These are phyloP conservation scores for Aspergillus nomiae DNA, from an alignment of 2,329 filamentous ascomycete species.

Conservation along the genomic window DNA sequence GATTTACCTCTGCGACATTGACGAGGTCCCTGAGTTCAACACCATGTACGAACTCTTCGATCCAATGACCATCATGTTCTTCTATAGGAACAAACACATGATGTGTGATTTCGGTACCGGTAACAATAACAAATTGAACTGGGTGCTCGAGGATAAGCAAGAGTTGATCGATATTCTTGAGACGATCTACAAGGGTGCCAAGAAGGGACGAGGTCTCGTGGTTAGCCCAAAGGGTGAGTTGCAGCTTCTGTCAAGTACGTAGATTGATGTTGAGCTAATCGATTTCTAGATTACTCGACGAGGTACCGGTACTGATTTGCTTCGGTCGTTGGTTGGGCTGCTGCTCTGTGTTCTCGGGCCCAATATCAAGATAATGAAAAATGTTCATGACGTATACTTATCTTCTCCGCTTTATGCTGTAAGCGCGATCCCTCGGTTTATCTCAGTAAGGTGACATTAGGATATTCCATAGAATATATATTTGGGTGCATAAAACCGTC, in stretches of 20 bases:
- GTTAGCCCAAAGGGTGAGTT: constrained; percentile 83
- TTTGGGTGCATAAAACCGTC: too few relatives aligned
- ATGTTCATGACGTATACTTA: background rate
- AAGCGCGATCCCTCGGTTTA: background rate
- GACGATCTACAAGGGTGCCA: constrained; percentile 96
- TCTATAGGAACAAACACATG: constrained; percentile 85
- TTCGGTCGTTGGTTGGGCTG: background rate
- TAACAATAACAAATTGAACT: constrained; percentile 98
- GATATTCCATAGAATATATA: background rate
- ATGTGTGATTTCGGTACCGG: constrained; percentile 89
- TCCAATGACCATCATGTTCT: constrained; percentile 79
- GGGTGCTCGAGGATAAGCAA: constrained; percentile 95
- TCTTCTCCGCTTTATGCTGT: background rate
- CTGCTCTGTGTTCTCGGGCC: constrained; percentile 2
- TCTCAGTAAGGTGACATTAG: background rate
- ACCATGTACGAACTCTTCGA: constrained; percentile 92
- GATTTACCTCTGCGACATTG: constrained; percentile 91
- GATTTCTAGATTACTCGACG: constrained; percentile 60
- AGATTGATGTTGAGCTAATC: background rate
- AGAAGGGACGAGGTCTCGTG: constrained; percentile 95
- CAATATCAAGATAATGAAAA: background rate
- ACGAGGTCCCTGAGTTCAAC: constrained; percentile 90
- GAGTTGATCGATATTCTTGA: constrained; percentile 98
- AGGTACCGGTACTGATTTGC: constrained; percentile 63
- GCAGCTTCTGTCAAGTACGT: background rate